Evolutionary conservation across 495 filamentous ascomycete species (phyloP), one percentile per base, ranked within the genome.

Genomic region (Penicillium pulvis): DNA sequence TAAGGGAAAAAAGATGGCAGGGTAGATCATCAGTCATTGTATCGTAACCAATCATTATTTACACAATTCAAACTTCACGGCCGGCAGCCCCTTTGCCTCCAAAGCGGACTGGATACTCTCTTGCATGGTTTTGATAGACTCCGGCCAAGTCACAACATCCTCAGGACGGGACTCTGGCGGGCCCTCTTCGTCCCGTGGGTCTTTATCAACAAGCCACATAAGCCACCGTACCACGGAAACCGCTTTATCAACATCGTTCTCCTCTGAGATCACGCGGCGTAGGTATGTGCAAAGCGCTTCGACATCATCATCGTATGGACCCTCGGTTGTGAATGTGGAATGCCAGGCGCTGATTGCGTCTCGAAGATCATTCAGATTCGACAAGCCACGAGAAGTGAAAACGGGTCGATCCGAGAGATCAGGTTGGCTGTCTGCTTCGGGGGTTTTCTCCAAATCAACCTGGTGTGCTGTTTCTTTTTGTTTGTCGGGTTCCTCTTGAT

Each of bases 211-310:
- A 2, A 92, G 71, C 85, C 87, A 92, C 17, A 68, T 80, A 30
- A 96, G 53, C 91, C 91, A 96, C 60, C 75, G 81, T 0, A 87
- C 78, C 9, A 92, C 72, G 7, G 80, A 83, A 0, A 85, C 80
- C 3, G 84, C 89, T 70, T 94, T 94, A 23, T 81, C 84, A 73
- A 95, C 75, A 69, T 96, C 84, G 56, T 79, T 75, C 72, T 96
- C 92, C 31, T 91, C 86, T 3, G 69, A 30, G 0, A 93, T 82
- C 9, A 96, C 90, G 30, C 79, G 78, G 6, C 65, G 75, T 35
- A 96, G 64, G 71, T 95, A 96, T 61, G 69, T 78, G 46, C 75
- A 83, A 6, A 55, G 53, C 9, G 41, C 39, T 23, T 56, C 44
- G 2, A 56, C 54, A 47, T 56, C 45, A 20, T 56, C 54, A 16